A percentile compares a stretch with the other conserved stretches of the same genome.
Conservation (phyloP, 352 stramenopile species). For the Elongisporangium prolatum region DNA sequence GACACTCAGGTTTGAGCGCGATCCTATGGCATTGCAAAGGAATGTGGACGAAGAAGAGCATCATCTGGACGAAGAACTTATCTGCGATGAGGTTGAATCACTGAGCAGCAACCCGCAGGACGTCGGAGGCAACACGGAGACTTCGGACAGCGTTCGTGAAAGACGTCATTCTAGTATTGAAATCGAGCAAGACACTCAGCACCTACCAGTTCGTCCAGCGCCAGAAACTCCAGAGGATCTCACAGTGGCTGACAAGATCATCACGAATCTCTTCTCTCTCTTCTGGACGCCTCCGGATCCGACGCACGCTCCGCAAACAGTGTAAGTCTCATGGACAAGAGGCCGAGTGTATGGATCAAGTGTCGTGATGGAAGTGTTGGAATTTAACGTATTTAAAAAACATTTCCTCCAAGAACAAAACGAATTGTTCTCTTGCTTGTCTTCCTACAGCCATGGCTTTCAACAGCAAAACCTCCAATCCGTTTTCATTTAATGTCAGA, state of each 20-base stretch:
- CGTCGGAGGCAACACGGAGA: not conserved
- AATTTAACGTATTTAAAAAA: not conserved
- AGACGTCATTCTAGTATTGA: slow-evolving; percentile 2
- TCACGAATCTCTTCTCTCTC: slow-evolving; percentile 82
- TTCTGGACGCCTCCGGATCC: slow-evolving; percentile 63
- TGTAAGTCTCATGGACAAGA: slow-evolving; percentile 12
- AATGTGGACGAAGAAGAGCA: not conserved
- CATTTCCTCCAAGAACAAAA: not conserved
- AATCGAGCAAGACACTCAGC: not conserved
- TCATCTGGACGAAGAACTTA: slow-evolving; percentile 56
- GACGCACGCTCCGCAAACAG: slow-evolving; percentile 29
- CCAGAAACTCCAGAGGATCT: slow-evolving; percentile 22
- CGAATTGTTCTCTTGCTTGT: too few species aligned
- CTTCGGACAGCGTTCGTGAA: not conserved
- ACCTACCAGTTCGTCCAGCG: not conserved
- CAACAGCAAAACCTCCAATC: too few species aligned
- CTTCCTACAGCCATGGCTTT: too few species aligned
- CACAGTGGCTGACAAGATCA: slow-evolving; percentile 73
- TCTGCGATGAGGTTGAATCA: slow-evolving; percentile 26
- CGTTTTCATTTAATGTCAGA: not conserved
- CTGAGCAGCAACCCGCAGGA: not conserved
- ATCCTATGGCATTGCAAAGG: slow-evolving; percentile 8
- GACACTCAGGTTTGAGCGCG: slow-evolving; percentile 70
- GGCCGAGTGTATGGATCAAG: not conserved
- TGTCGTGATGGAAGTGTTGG: not conserved